A percentile compares a stretch with the other conserved stretches of the same genome.
Conservation (phyloP, 192 early-diverging fungal species). For the Coemansia sp. region DNA sequence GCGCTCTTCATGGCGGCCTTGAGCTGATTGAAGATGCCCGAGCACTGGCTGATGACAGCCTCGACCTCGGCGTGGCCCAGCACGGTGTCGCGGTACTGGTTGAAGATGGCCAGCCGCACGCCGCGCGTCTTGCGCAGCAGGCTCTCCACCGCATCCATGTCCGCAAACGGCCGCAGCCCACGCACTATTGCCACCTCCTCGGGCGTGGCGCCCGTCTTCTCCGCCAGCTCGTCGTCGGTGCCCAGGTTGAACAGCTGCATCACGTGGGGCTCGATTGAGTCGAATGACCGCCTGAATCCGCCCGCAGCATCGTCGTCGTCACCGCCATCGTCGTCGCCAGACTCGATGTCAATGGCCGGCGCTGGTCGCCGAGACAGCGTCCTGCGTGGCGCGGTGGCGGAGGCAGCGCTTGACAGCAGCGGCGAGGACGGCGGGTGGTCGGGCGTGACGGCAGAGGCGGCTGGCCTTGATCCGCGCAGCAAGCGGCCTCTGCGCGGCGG, state of each 20-base stretch:
- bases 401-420: not conserved
- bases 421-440: conserved; percentile 14
- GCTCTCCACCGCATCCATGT: conserved; percentile 57
- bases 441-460: not conserved
- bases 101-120: conserved; percentile 63
- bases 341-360: conserved; percentile 8
- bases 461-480: conserved; percentile 30
- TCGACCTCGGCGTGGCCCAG: conserved; percentile 56
- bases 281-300: conserved; percentile 24
- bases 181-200: conserved; percentile 49
- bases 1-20: conserved; percentile 31
- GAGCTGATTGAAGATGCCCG: conserved; percentile 42
- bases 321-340: conserved; percentile 26
- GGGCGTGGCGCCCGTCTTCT: conserved; percentile 34
- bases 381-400: not conserved
- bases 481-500: conserved; percentile 18
- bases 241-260: conserved; percentile 44
- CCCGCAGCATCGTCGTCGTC: conserved; percentile 7
- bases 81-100: conserved; percentile 49
- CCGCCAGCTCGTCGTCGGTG: conserved; percentile 27
- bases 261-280: conserved; percentile 38
- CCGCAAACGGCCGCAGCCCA: conserved; percentile 61
- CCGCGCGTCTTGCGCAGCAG: conserved; percentile 59
- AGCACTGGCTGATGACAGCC: conserved; percentile 51
- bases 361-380: conserved; percentile 14